Percentiles rank a stretch among this genome's conserved stretches.
Evolutionary conservation across 2,329 filamentous ascomycete species (phyloP).

Genomic region (Drechslerella dactyloides): DNA sequence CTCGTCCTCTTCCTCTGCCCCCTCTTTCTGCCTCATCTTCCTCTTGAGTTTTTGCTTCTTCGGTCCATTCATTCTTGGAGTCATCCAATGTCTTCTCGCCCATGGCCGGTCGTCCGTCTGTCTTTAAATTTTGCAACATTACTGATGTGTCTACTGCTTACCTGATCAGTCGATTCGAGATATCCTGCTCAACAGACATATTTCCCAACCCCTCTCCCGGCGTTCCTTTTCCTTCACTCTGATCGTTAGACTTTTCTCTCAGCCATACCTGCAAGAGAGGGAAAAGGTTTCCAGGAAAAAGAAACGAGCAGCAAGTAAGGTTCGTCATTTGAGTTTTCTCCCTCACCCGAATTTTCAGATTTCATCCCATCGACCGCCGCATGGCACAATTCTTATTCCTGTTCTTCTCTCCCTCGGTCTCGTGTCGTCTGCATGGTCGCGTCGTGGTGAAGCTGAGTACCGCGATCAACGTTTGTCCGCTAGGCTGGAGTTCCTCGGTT

Average conservation of each 20-base stretch:
- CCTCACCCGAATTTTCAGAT: conserved; percentile 12
- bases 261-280: conserved; percentile 16
- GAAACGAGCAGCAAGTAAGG: conserved; percentile 28
- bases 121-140: conserved; percentile 25
- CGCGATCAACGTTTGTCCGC: conserved; percentile 5
- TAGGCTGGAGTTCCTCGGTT: conserved; percentile 2
- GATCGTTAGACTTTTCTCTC: conserved; percentile 21
- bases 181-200: conserved; percentile 49
- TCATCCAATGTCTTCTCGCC: conserved; percentile 23
- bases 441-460: conserved; percentile 32
- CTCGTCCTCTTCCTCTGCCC: conserved; percentile 5
- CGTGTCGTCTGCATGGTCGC: conserved; percentile 26
- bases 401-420: conserved; percentile 20
- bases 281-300: conserved; percentile 28
- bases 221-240: conserved; percentile 40
- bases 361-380: conserved; percentile 17
- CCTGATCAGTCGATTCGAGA: conserved; percentile 40
- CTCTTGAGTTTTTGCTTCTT: conserved; percentile 22
- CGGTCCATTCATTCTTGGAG: conserved; percentile 3
- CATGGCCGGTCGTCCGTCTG: conserved; percentile 20
- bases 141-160: conserved; percentile 42
- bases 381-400: conserved; percentile 19
- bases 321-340: conserved; percentile 31
- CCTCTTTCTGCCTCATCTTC: conserved; percentile 21
- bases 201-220: conserved; percentile 43